Evolutionary conservation across 2,329 filamentous ascomycete species (phyloP), one percentile per base, ranked within the genome.

Genomic region (Talaromyces sp.): DNA sequence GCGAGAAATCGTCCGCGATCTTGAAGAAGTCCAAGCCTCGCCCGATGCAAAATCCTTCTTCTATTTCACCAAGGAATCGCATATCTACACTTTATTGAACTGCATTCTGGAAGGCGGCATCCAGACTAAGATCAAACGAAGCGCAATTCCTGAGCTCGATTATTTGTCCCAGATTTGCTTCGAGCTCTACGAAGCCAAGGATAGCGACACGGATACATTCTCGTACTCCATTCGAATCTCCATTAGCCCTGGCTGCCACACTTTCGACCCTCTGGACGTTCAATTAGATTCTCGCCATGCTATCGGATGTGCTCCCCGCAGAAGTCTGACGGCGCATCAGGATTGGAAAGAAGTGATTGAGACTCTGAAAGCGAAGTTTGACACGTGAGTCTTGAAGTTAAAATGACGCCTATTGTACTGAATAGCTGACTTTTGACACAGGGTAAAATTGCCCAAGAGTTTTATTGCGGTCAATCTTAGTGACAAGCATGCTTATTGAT

Each of bases 51-150:
- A 97, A 75, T 94, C 90, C 1, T 98, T 98, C 82, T 92, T 98
- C 79, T 99, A 99, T 81, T 99, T 99, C 78, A 99, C 95, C 68
- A 99, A 99, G 78, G 95, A 99, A 79, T 97, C 92, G 0, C 95
- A 99, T 76, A 97, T 99, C 68, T 99, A 99, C 81, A 99, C 95
- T 5, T 85, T 99, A 5, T 86, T 99, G 66, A 99, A 99, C 78
- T 98, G 94, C 76, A 98, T 99, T 70, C 86, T 99, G 31, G 95
- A 99, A 77, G 95, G 96, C 67, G 96, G 95, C 35, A 91, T 99
- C 69, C 91, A 96, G 74, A 97, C 94, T 27, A 99, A 99, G 81
- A 98, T 99, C 74, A 90, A 92, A 71, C 90, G 96, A 43, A 93
- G 92, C 73, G 93, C 92, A 47, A 99, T 99, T 69, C 95, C 95